A percentile compares a stretch with the other conserved stretches of the same genome.
These are phyloP conservation scores for Penicillium janthinellum DNA, from an alignment of 2,329 filamentous ascomycete species.

Conservation along the genomic window DNA sequence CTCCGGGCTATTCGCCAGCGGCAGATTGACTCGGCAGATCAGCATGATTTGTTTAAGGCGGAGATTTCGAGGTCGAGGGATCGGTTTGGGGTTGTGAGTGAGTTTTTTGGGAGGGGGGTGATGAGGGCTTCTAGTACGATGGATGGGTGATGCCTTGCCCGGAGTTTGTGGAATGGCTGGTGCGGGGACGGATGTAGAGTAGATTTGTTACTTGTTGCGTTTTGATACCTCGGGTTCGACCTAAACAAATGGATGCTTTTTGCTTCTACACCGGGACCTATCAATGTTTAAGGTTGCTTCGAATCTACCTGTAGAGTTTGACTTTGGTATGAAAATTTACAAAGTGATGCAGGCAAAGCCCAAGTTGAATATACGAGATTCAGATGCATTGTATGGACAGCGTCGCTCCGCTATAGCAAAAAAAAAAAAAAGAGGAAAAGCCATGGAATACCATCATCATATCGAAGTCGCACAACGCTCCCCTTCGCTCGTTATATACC, in stretches of 20 bases:
- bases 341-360: too few species aligned
- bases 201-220: background rate
- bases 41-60: slow-evolving; percentile 85
- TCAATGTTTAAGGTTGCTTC: background rate
- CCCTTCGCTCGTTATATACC: slow-evolving; percentile 8
- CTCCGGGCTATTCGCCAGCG: slow-evolving; percentile 83
- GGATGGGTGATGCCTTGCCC: slow-evolving; percentile 26
- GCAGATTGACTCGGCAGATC: slow-evolving; percentile 81
- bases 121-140: slow-evolving; percentile 60
- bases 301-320: background rate
- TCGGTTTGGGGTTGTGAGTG: slow-evolving; percentile 84
- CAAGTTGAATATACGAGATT: background rate
- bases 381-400: slow-evolving; percentile 15
- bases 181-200: background rate
- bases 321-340: too few species aligned
- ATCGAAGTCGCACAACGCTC: slow-evolving; percentile 5
- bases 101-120: slow-evolving; percentile 93
- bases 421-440: background rate
- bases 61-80: slow-evolving; percentile 77
- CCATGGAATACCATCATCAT: slow-evolving; percentile 1
- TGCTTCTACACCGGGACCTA: background rate
- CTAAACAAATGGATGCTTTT: background rate
- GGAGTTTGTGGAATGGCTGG: background rate
- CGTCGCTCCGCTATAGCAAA: slow-evolving; percentile 12
- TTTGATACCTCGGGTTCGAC: background rate